phyloP scores from a whole-genome alignment of 352 stramenopile species.

The Aphanomyces cochlioides region DNA sequence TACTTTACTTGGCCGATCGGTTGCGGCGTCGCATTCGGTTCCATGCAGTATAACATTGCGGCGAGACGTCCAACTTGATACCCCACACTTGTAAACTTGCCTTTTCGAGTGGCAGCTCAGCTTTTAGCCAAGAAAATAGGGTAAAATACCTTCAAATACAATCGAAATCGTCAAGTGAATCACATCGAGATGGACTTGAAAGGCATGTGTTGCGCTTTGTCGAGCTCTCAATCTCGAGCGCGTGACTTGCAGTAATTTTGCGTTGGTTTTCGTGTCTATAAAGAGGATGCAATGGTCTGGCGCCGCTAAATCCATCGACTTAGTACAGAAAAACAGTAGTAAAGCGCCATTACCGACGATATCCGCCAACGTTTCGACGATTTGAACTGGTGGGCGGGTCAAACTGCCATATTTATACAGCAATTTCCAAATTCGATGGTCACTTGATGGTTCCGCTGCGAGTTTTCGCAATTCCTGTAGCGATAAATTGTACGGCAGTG shows the following conservation, averaged over 20 bases:
- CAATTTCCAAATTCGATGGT: not conserved
- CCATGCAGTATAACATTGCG: slow-evolving; percentile 64
- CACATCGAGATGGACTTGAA: not conserved
- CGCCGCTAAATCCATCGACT: slow-evolving; percentile 3
- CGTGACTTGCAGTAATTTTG: slow-evolving; percentile 2
- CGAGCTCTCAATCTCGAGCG: slow-evolving; percentile 11
- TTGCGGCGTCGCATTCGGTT: slow-evolving; percentile 33
- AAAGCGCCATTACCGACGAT: slow-evolving; percentile 15
- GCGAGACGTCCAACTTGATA: slow-evolving; percentile 73
- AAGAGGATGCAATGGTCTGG: slow-evolving; percentile 19
- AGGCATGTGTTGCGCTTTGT: slow-evolving; percentile 21
- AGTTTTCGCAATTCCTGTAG: not conserved
- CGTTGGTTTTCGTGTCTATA: slow-evolving; percentile 14
- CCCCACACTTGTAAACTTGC: slow-evolving; percentile 60
- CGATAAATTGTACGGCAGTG: not conserved
- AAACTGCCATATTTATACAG: slow-evolving; percentile 18
- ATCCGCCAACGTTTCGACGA: slow-evolving; percentile 19
- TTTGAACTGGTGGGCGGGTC: not conserved
- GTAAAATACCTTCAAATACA: slow-evolving; percentile 26
- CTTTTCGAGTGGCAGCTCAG: slow-evolving; percentile 13
- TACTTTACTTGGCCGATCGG: slow-evolving; percentile 26
- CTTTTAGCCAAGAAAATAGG: no score
- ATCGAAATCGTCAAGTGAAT: slow-evolving; percentile 23
- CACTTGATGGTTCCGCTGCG: not conserved
- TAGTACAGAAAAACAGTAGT: not conserved